These are phyloP conservation scores for Priceomyces fermenticarens DNA, from an alignment of 805 yeast species.

Conservation along the genomic window DNA sequence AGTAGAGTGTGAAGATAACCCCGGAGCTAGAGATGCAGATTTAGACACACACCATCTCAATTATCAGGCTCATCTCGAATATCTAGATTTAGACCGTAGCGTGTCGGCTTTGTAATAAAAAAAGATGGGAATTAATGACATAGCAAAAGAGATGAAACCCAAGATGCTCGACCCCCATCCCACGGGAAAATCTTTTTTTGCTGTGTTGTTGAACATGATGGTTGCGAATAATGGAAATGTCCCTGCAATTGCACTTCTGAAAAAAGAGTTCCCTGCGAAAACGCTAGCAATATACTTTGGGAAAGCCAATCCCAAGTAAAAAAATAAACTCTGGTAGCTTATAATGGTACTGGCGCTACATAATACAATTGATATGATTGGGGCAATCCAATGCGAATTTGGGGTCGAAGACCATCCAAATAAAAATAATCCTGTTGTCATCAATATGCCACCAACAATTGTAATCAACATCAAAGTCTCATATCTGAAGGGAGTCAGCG, in stretches of 20 bases:
- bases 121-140: constrained; percentile 30
- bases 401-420: constrained; percentile 47
- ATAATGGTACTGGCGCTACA: constrained; percentile 37
- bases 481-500: constrained; percentile 25
- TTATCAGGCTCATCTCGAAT: too few species aligned
- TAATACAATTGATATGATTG: constrained; percentile 38
- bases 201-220: constrained; percentile 53
- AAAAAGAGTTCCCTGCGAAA: constrained; percentile 52
- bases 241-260: constrained; percentile 52
- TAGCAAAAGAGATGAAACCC: constrained; percentile 40
- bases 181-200: constrained; percentile 49
- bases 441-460: constrained; percentile 25
- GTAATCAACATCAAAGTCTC: constrained; percentile 40
- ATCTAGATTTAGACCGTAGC: constrained; percentile 42
- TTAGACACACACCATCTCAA: too few species aligned
- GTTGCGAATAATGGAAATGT: constrained; percentile 64
- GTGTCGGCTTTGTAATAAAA: constrained; percentile 43
- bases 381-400: constrained; percentile 44
- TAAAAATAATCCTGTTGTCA: constrained; percentile 41
- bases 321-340: constrained; percentile 47
- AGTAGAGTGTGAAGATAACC: too few species aligned
- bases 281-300: constrained; percentile 54
- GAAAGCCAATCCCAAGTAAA: constrained; percentile 47
- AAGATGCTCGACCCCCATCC: constrained; percentile 55
- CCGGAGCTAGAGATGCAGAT: too few species aligned